Conservation (phyloP, 1,139 yeast genomes). For the Kodamaea plutei region DNA sequence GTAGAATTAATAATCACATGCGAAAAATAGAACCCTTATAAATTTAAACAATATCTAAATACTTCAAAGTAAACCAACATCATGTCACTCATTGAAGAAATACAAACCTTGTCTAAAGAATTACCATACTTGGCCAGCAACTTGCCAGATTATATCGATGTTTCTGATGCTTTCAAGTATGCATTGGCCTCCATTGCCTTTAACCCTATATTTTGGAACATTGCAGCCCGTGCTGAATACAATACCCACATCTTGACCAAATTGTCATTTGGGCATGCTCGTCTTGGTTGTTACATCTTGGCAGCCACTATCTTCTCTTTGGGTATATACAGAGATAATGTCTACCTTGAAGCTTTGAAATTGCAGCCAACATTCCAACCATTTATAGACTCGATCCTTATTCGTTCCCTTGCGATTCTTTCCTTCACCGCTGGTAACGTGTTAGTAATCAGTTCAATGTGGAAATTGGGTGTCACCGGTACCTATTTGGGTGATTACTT, state of each 20-base stretch:
- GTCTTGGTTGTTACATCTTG: constrained; percentile 74
- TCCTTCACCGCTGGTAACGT: constrained; percentile 67
- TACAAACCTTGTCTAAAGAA: constrained; percentile 9
- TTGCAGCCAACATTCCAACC: constrained; percentile 54
- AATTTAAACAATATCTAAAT: neutral
- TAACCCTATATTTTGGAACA: constrained; percentile 95
- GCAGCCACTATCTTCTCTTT: constrained; percentile 79
- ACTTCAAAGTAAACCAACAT: constrained; percentile 1
- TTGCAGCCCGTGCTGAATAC: constrained; percentile 84
- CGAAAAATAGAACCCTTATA: neutral
- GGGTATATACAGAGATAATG: constrained; percentile 77
- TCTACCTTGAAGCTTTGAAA: constrained; percentile 58
- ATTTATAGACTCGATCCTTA: constrained; percentile 32
- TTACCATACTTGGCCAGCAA: constrained; percentile 13
- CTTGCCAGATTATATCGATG: constrained; percentile 21
- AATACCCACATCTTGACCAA: constrained; percentile 71
- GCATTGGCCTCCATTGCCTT: constrained; percentile 67
- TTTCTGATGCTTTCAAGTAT: constrained; percentile 22
- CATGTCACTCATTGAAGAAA: constrained; percentile 10
- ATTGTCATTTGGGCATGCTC: constrained; percentile 61
- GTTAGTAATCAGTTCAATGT: constrained; percentile 83
- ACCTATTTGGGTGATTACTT: constrained; percentile 96
- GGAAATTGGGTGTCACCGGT: constrained; percentile 91
- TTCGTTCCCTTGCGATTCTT: constrained; percentile 31
- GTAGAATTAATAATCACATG: constrained; percentile 6